These are phyloP conservation scores for Debaryomyces tyrocola DNA, from an alignment of 805 yeast species.

Conservation along the genomic window DNA sequence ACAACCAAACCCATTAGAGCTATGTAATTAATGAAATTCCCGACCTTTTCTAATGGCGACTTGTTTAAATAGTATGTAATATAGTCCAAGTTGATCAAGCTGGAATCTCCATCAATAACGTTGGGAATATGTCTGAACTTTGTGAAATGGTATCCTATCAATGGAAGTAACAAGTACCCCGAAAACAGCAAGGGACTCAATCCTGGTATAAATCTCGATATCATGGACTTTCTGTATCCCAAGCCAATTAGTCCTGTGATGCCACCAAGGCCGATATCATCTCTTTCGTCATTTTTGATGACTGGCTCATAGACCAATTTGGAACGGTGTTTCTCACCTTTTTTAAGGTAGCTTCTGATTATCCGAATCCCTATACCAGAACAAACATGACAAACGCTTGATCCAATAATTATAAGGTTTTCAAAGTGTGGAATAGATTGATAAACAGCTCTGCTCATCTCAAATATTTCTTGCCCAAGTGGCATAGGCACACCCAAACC, in stretches of 20 bases:
- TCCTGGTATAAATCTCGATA: constrained; percentile 44
- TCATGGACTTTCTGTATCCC: constrained; percentile 50
- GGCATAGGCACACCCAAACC: constrained; percentile 38
- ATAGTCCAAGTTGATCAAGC: constrained; percentile 52
- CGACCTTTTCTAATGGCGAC: constrained; percentile 14
- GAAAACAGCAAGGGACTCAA: constrained; percentile 57
- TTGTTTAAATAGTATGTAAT: constrained; percentile 38
- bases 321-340: not conserved
- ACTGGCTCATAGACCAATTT: constrained; percentile 12
- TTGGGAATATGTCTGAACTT: constrained; percentile 52
- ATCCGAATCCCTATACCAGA: constrained; percentile 52
- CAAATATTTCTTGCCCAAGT: constrained; percentile 53
- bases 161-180: constrained; percentile 54
- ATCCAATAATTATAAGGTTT: constrained; percentile 44
- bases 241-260: constrained; percentile 54
- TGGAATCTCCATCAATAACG: constrained; percentile 63
- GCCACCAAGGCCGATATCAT: constrained; percentile 62
- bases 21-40: constrained; percentile 25
- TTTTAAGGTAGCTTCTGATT: constrained; percentile 25
- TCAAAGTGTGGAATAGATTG: constrained; percentile 53
- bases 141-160: constrained; percentile 46
- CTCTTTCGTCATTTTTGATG: constrained; percentile 36
- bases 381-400: constrained; percentile 48
- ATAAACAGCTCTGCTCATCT: constrained; percentile 62
- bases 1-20: constrained; percentile 35